Evolutionary conservation across 2,329 filamentous ascomycete species (phyloP), one percentile per base, ranked within the genome.

Genomic region (Gnomoniopsis smithogilvyi): DNA sequence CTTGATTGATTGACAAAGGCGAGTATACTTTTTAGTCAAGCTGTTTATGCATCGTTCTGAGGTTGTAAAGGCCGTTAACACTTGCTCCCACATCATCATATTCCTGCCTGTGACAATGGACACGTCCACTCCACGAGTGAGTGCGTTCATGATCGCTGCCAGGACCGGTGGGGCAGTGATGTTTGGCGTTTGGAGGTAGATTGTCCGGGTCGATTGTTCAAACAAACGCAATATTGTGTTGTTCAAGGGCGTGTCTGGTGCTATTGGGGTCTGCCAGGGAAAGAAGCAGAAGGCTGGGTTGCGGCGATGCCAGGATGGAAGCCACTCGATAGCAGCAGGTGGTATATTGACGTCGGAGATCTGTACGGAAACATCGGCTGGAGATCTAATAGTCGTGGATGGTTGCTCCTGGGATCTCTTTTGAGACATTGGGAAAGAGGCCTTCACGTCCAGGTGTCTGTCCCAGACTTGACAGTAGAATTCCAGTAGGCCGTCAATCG

Each of bases 81-180:
- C 76, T 70, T 96, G 91, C 73, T 96, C 91, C 33, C 91, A 73
- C 17, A 90, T 68, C 90, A 92, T 93, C 78, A 93, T 86, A 15
- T 78, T 76, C 60, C 80, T 80, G 64, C 85, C 87, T 0, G 89
- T 92, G 7, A 89, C 76, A 47, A 93, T 80, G 8, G 77, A 77
- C 1, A 96, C 84, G 56, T 88, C 72, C 12, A 95, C 82, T 1
- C 90, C 89, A 1, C 89, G 80, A 3, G 73, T 65, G 0, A 94
- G 73, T 0, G 89, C 88, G 1, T 74, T 74, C 1, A 89, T 65
- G 0, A 96, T 70, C 0, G 82, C 84, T 0, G 80, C 72, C 0
- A 92, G 73, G 0, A 91, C 84, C 0, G 88, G 80, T 51, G 78
- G 77, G 0, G 85, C 85, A 0, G 91, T 96, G 1, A 95, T 68